Base-by-base conservation (phyloP, 805 yeast species). In the Candida yuanshanica region DNA sequence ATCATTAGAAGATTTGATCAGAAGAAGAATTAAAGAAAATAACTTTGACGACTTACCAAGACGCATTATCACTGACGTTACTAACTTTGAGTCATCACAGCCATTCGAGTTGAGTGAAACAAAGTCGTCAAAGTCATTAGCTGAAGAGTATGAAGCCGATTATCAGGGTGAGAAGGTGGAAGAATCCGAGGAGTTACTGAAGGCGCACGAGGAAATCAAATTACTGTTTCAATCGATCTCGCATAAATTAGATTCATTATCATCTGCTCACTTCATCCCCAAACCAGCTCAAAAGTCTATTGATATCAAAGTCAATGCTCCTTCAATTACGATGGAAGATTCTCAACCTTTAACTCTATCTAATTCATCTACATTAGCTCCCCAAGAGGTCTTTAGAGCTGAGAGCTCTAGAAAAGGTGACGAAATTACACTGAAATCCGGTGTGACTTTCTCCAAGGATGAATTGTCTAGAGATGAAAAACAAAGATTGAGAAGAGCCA, bases 201-300 rank as follows among this genome's bases (percentile, higher is more conserved):
- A 72, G 37, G 82, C 84, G 6, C 98, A 93, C 60, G 75, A 78
- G 44, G 97, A 90, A 60, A 81, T 93, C 39, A 66, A 74, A 13
- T 79, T 72, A 26, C 56, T 91, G 43, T 89, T 77, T 56, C 72
- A 73, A 35, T 67, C 67, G 11, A 68, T 91, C 26, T 71, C 74
- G 37, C 79, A 83, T 55, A 83, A 83, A 51, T 74, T 91, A 37
- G 98, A 93, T 62, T 80, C 96, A 5, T 70, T 91, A 42, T 79
- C 95, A 38, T 89, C 97, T n/a, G 95, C 96, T 48, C 95, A 89
- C 60, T 93, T 83, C 67, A 75, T 89, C 46, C 99, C 99, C 38
- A 86, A 83, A 62, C 95, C 96, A 14, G 79, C 85, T 29, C 81
- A 85, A 60, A 83, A 86, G 52, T 66, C 81, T 18, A 66, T 91